These are phyloP conservation scores for Xylaria sp. DNA, from an alignment of 495 filamentous ascomycete genomes.

Conservation along the genomic window DNA sequence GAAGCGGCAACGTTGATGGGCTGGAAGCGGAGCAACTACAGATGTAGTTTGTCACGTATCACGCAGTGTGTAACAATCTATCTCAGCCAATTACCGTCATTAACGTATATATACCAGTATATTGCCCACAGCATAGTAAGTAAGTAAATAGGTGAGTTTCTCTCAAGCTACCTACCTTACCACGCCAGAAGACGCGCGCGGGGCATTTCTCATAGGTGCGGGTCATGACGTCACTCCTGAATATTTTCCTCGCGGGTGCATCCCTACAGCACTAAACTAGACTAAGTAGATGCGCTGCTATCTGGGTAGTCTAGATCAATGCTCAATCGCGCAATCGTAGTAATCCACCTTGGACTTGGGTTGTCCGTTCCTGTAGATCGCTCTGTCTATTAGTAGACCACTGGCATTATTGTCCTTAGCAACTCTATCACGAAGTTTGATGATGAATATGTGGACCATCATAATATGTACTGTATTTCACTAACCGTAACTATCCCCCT, in stretches of 20 bases:
- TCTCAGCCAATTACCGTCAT: background rate
- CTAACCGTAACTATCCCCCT: background rate
- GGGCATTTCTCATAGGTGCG: background rate
- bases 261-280: background rate
- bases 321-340: background rate
- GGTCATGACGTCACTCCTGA: conserved; percentile 22
- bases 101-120: background rate
- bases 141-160: no score
- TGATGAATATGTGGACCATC: no score
- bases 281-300: no score
- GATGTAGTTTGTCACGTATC: background rate
- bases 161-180: background rate
- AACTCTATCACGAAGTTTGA: background rate
- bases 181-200: background rate
- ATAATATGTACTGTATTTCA: background rate
- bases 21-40: conserved; percentile 3
- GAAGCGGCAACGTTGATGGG: background rate
- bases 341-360: background rate
- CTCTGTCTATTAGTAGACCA: no score
- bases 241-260: background rate
- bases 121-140: no score
- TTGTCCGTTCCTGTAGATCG: conserved; percentile 23
- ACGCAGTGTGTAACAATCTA: background rate
- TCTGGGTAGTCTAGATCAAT: background rate
- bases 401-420: background rate